These are phyloP conservation scores for Chytriomyces sp. DNA, from an alignment of 192 early-diverging fungal genomes.

Conservation along the genomic window DNA sequence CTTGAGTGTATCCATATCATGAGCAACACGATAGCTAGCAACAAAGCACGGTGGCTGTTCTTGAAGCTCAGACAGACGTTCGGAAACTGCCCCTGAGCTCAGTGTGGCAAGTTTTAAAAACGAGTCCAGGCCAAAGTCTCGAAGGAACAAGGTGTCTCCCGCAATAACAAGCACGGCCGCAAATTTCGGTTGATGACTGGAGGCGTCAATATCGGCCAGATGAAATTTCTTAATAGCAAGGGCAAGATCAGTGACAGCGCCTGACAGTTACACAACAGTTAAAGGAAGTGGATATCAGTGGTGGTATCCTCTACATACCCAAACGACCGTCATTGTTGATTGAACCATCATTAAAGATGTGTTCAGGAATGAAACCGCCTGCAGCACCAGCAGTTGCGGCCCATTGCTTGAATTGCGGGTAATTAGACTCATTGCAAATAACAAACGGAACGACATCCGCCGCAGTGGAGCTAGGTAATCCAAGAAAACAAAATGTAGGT, in stretches of 20 bases:
- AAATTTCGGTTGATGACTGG: not conserved
- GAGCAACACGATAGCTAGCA: constrained; percentile 46
- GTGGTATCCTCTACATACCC: constrained; percentile 28
- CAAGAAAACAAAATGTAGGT: no score
- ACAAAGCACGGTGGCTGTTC: constrained; percentile 41
- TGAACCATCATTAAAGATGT: constrained; percentile 56
- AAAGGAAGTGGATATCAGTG: not conserved
- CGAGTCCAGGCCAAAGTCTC: constrained; percentile 49
- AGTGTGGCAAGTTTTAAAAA: constrained; percentile 31
- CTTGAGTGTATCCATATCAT: constrained; percentile 57
- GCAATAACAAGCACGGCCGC: constrained; percentile 55
- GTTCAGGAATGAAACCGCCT: constrained; percentile 30
- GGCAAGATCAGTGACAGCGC: constrained; percentile 55
- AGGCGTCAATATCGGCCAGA: constrained; percentile 27
- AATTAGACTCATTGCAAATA: constrained; percentile 51
- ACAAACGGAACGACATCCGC: constrained; percentile 27
- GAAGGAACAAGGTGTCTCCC: constrained; percentile 62
- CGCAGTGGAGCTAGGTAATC: not conserved
- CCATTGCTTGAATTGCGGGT: constrained; percentile 51
- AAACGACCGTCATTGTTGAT: constrained; percentile 52
- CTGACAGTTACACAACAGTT: not conserved
- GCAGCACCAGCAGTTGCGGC: constrained; percentile 11
- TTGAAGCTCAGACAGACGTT: no score
- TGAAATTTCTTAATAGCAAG: constrained; percentile 45
- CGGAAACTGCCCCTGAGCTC: not conserved